A percentile compares a stretch with the other conserved stretches of the same genome.
phyloP scores from a whole-genome alignment of 306 rosid genomes.

The Cucurbita maxima region DNA sequence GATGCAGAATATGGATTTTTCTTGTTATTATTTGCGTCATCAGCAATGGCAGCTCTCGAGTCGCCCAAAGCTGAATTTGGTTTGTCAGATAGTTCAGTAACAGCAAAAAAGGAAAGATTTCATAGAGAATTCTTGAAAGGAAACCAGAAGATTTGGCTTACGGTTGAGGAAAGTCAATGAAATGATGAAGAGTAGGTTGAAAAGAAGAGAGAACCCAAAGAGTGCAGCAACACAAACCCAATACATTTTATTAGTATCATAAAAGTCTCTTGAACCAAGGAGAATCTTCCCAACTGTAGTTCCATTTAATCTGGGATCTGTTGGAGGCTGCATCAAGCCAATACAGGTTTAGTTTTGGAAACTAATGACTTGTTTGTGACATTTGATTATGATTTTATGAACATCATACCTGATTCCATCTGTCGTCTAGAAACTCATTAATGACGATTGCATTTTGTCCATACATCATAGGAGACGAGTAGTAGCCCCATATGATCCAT shows the following conservation, averaged over 20 bases:
- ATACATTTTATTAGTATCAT: slow-evolving; percentile 45
- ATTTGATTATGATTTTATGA: background rate
- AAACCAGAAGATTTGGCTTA: slow-evolving; percentile 16
- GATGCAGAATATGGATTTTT: slow-evolving; percentile 9
- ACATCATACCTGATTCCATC: slow-evolving; percentile 57
- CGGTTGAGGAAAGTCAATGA: slow-evolving; percentile 57
- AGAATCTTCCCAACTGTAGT: slow-evolving; percentile 57
- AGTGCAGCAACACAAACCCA: slow-evolving; percentile 73
- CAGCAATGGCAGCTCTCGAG: slow-evolving; percentile 34
- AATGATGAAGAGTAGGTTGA: slow-evolving; percentile 30
- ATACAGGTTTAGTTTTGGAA: slow-evolving; percentile 1
- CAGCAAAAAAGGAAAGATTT: background rate
- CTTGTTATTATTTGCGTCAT: slow-evolving; percentile 18
- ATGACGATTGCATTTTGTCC: slow-evolving; percentile 55
- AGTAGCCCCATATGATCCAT: slow-evolving; percentile 68
- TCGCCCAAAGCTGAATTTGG: slow-evolving; percentile 39
- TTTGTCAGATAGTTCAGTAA: background rate
- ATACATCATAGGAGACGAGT: slow-evolving; percentile 63
- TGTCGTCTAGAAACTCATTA: slow-evolving; percentile 54
- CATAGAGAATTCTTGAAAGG: background rate
- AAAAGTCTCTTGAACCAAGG: slow-evolving; percentile 51
- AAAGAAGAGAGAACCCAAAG: slow-evolving; percentile 47
- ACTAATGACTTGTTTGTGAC: background rate
- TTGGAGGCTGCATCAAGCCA: slow-evolving; percentile 22
- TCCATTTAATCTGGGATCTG: slow-evolving; percentile 21